Conservation (phyloP, 495 filamentous ascomycete genomes). For the Pseudotulostoma volvatum region DNA sequence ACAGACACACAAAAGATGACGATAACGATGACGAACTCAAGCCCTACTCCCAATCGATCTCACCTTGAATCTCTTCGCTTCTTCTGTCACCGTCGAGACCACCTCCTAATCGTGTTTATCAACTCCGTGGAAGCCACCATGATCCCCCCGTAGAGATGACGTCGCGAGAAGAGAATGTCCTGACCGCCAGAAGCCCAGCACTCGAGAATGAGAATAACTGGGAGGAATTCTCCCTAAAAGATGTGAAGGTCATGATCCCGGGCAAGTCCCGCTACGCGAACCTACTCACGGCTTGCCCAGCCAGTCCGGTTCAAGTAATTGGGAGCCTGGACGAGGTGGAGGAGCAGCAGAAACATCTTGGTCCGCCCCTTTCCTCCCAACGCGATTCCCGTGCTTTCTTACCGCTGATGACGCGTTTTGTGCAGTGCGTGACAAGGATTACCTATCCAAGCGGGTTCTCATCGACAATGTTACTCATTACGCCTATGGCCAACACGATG, state of each 20-base stretch:
- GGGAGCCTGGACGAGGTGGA: slow-evolving; percentile 34
- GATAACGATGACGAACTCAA: no score
- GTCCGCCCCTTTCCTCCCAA: slow-evolving; percentile 14
- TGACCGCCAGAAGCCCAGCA: slow-evolving; percentile 36
- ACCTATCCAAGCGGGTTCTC: slow-evolving; percentile 40
- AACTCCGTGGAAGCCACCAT: slow-evolving; percentile 10
- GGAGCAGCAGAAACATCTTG: slow-evolving; percentile 24
- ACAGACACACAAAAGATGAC: no score
- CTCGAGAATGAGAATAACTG: slow-evolving; percentile 42
- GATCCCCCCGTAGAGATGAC: slow-evolving; percentile 28
- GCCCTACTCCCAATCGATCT: no score
- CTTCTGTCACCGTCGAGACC: no score
- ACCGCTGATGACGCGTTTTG: no score
- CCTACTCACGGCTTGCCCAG: slow-evolving; percentile 34
- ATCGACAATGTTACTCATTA: slow-evolving; percentile 46
- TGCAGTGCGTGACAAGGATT: slow-evolving; percentile 29
- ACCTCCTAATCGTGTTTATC: no score
- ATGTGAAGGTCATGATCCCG: slow-evolving; percentile 34
- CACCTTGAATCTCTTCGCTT: no score
- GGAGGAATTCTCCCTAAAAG: slow-evolving; percentile 37
- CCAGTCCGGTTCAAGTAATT: slow-evolving; percentile 37
- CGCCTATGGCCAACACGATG: slow-evolving; percentile 50
- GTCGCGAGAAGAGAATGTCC: slow-evolving; percentile 37
- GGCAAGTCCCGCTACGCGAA: slow-evolving; percentile 35
- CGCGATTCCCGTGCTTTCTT: slow-evolving; percentile 1